Percentiles rank a stretch among this genome's conserved stretches.
These are phyloP conservation scores for Mycena albidolilacea DNA, from an alignment of 768 basidiomycete genomes.

Conservation along the genomic window DNA sequence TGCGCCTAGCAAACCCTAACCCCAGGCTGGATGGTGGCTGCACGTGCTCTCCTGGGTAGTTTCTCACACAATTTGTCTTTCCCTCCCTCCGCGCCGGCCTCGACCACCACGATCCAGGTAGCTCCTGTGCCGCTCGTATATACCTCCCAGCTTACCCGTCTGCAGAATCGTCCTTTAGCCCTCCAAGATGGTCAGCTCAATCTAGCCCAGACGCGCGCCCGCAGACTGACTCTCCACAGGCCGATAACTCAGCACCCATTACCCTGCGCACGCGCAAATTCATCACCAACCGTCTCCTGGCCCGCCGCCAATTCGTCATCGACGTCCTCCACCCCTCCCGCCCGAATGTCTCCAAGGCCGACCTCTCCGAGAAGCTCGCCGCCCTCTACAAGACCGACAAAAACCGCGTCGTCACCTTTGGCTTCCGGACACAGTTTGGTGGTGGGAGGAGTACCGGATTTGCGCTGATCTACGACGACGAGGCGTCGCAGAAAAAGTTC, in stretches of 20 bases:
- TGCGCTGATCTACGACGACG: constrained; percentile 97
- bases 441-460: constrained; percentile 98
- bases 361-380: constrained; percentile 94
- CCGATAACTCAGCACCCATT: constrained; percentile 86
- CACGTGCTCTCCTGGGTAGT: constrained; percentile 48
- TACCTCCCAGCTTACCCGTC: constrained; percentile 20
- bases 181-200: constrained; percentile 54
- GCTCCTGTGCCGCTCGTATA: constrained; percentile 19
- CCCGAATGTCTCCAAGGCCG: constrained; percentile 92
- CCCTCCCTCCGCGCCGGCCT: constrained; percentile 51
- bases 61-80: constrained; percentile 21
- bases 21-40: neutral
- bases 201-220: neutral
- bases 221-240: constrained; percentile 57
- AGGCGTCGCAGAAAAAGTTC: constrained; percentile 95
- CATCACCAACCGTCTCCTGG: constrained; percentile 97
- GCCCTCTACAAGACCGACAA: constrained; percentile 94
- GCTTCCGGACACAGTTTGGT: constrained; percentile 97
- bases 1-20: neutral
- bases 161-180: constrained; percentile 42
- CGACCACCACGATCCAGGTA: constrained; percentile 55
- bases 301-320: constrained; percentile 96
- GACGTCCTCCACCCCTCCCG: constrained; percentile 97
- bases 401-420: constrained; percentile 92
- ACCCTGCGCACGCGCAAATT: constrained; percentile 99